Conservation (phyloP, 441 rosid genomes). For the Euphorbia corollata region DNA sequence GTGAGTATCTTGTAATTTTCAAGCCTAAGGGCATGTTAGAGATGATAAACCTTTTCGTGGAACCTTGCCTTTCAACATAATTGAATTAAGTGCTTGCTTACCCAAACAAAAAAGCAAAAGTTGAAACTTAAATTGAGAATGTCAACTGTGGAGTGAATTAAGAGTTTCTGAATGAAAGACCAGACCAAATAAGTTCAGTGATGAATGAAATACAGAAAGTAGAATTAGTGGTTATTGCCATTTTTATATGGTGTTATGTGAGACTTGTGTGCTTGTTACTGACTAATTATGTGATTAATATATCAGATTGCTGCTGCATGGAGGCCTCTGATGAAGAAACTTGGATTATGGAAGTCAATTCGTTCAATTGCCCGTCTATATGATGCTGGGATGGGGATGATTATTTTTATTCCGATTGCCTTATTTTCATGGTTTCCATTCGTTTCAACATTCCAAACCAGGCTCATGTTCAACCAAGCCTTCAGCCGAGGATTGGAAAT, state of each 20-base stretch:
- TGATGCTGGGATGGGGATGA: constrained; percentile 96
- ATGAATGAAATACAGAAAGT: not conserved
- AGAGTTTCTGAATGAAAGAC: too few species aligned
- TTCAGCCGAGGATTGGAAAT: constrained; percentile 93
- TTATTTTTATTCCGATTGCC: constrained; percentile 78
- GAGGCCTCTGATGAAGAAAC: constrained; percentile 77
- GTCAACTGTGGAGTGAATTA: not conserved
- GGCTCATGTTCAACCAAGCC: constrained; percentile 98
- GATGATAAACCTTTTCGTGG: not conserved
- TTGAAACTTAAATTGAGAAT: not conserved
- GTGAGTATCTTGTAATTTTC: not conserved
- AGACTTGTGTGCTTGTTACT: not conserved
- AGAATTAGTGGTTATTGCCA: too few species aligned
- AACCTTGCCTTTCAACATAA: not conserved
- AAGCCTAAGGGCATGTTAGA: not conserved
- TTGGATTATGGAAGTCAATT: constrained; percentile 82
- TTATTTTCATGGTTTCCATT: constrained; percentile 96
- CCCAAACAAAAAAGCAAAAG: too few species aligned
- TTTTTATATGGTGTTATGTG: not conserved
- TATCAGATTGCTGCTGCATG: constrained; percentile 87
- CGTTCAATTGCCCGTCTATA: constrained; percentile 82
- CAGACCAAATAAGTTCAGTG: too few species aligned
- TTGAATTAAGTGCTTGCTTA: not conserved
- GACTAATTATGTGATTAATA: not conserved
- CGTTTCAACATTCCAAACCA: constrained; percentile 91